These are phyloP conservation scores for Mycena vulgaris DNA, from an alignment of 768 basidiomycete genomes.

Conservation along the genomic window DNA sequence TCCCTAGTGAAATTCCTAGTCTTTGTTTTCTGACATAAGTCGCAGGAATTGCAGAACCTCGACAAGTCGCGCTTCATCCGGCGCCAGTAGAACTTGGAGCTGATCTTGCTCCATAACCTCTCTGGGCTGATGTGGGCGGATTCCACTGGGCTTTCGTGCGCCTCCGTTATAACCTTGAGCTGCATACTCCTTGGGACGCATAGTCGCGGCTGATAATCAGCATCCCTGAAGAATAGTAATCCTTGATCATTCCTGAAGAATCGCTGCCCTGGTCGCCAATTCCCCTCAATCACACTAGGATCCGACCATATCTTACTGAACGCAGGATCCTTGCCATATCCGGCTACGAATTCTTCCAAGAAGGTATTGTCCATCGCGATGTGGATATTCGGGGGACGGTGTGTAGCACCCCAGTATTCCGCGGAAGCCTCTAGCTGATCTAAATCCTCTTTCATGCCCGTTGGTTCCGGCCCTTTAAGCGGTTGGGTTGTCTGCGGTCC, in stretches of 20 bases:
- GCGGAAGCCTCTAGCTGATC: not conserved
- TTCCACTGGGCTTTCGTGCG: too few species aligned
- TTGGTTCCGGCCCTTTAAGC: too few species aligned
- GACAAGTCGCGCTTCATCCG: not conserved
- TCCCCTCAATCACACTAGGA: not conserved
- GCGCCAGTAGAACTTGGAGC: not conserved
- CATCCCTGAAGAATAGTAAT: slow-evolving; percentile 36
- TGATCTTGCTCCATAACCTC: not conserved
- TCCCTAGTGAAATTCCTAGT: too few species aligned
- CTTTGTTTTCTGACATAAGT: not conserved
- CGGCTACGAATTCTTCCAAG: not conserved
- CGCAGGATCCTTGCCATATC: not conserved
- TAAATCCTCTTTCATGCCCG: not conserved
- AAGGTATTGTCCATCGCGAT: not conserved
- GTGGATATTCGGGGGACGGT: not conserved
- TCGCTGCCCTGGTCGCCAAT: slow-evolving; percentile 17
- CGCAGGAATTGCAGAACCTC: not conserved
- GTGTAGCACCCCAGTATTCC: not conserved
- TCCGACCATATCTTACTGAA: not conserved
- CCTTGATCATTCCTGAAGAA: slow-evolving; percentile 30
- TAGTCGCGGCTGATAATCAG: slow-evolving; percentile 30
- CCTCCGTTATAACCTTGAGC: not conserved
- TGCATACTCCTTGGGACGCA: slow-evolving; percentile 27
- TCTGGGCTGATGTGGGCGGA: too few species aligned
- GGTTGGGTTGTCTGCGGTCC: too few species aligned